Base-by-base conservation (phyloP, 805 yeast species). In the Hanseniaspora osmophila region DNA sequence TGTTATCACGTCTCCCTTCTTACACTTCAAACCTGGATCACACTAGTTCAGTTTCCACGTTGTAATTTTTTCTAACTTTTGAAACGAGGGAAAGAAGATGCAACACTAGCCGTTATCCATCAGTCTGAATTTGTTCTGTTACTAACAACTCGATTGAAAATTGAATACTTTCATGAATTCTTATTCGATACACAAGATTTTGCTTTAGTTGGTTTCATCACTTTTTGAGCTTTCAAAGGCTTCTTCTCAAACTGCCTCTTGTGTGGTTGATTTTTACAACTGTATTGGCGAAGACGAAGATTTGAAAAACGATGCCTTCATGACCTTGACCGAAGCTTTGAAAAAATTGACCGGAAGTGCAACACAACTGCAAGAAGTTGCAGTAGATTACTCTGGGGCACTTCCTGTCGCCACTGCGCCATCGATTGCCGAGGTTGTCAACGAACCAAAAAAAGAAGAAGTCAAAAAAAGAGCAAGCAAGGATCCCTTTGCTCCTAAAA, bases 401-500 rank as follows among this genome's bases (percentile, higher is more conserved):
- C 22, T 55, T 19, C 39, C 53, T 29, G 49, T 52, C 18, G 52
- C 40, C 27, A 51, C 52, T 30, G 42, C 22, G 46, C 48, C 48
- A 18, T 53, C 51, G 9, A 17, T 38, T 42, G 45, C 42, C 37
- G 50, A 35, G 19, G 40, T 32, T 30, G 33, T 29, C 2, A 64
- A 59, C 18, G 62, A 58, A 44, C 62, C 59, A 12, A 61, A 61
- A 47, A 64, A 60, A 29, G 45, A 44, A 41, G 15, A 47, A 30
- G 52, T 61, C 50, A 69, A 66, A 64, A 70, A 69, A 61, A 69
- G 67, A 52, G 63, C 62, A 47, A 80, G 75, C 64, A 76, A 74
- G 54, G 97, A 90, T 64, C 96, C 96, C 44, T 80, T 84, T 57
- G 96, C 95, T 40, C 98, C 98, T 48, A 86, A 84, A 71, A 87